Conservation (phyloP, 2,329 filamentous ascomycete genomes). For the Dryadomyces quercivorus region DNA sequence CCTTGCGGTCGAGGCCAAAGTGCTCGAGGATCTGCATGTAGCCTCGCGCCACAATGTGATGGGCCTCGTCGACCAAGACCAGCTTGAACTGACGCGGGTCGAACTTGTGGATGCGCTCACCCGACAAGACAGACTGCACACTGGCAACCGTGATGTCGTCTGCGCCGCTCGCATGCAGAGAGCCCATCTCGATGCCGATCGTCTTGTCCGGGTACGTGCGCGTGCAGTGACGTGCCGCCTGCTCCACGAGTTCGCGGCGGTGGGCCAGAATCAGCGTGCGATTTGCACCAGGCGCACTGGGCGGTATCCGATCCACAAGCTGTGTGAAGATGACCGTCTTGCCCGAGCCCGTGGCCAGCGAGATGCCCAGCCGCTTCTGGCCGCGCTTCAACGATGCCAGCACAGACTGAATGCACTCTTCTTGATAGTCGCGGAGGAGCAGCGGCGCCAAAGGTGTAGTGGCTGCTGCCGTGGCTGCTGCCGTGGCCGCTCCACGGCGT, state of each 20-base stretch:
- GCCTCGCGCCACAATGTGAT: conserved; percentile 80
- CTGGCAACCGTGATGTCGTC: conserved; percentile 94
- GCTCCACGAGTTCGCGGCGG: conserved; percentile 84
- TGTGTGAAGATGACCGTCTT: conserved; percentile 98
- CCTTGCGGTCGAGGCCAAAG: conserved; percentile 50
- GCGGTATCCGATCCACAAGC: conserved; percentile 65
- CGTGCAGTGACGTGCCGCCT: conserved; percentile 76
- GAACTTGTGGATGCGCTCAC: conserved; percentile 69
- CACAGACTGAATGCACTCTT: conserved; percentile 81
- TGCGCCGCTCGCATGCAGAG: conserved; percentile 57
- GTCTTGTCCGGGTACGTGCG: conserved; percentile 66
- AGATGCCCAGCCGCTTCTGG: conserved; percentile 70
- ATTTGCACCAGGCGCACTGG: conserved; percentile 42
- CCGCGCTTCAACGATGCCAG: conserved; percentile 55
- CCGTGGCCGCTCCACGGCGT: background rate
- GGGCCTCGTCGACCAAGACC: conserved; percentile 87
- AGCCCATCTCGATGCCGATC: conserved; percentile 89
- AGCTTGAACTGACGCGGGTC: conserved; percentile 74
- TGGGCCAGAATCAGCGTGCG: conserved; percentile 89
- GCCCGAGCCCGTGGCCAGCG: conserved; percentile 75
- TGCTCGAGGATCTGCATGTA: conserved; percentile 69
- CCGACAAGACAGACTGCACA: conserved; percentile 70
- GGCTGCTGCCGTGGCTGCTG: background rate
- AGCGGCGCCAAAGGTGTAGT: conserved; percentile 20
- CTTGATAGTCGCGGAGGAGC: conserved; percentile 70